Base-by-base conservation (phyloP, 805 yeast genomes). In the Cyberlindnera petersonii region DNA sequence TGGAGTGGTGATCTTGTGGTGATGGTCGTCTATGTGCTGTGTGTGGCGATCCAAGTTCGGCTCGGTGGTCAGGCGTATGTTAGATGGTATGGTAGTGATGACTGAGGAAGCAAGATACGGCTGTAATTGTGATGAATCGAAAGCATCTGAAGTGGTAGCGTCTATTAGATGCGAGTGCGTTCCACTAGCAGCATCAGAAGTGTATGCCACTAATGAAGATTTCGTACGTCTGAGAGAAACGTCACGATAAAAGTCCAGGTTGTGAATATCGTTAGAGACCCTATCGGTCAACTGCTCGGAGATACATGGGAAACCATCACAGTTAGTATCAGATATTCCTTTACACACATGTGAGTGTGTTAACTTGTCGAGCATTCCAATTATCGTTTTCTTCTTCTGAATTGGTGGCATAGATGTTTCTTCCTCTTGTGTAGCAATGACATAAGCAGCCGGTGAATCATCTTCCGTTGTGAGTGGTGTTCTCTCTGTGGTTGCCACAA, bases 1-100 rank as follows among this genome's bases (percentile, higher is more conserved):
- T 1, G 93, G 89, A 0, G 95, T 78, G 40, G 77, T 79, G 16
- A 85, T 71, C 53, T 83, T 86, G 58, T 87, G 96, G 54, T 84
- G 94, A 51, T 86, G 95, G 50, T 75, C 75, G 26, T 61, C 59
- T 6, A 43, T 45, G 39, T 65, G 68, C 6, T 48, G 40, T 3
- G 49, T 35, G 34, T 63, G 69, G 6, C 47, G 52, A 19, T 59
- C 52, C 5, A 52, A 29, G 26, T 56, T 49, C 13, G 55, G 43
- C 46, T 54, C 52, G 17, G 44, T 43, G 21, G 51, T 31, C 18
- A 54, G 39, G n/a, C 47, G 44, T 10, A 50, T 35, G 29, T 47
- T 44, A 2, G 42, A 30, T 4, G 48, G 41, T 9, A 26, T 24
- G 4, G 32, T 33, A 4, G 39, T 24, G 19, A 39, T 23, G 14